These are phyloP conservation scores for Apophysomyces ossiformis DNA, from an alignment of 371 early-diverging fungal species.

Conservation along the genomic window DNA sequence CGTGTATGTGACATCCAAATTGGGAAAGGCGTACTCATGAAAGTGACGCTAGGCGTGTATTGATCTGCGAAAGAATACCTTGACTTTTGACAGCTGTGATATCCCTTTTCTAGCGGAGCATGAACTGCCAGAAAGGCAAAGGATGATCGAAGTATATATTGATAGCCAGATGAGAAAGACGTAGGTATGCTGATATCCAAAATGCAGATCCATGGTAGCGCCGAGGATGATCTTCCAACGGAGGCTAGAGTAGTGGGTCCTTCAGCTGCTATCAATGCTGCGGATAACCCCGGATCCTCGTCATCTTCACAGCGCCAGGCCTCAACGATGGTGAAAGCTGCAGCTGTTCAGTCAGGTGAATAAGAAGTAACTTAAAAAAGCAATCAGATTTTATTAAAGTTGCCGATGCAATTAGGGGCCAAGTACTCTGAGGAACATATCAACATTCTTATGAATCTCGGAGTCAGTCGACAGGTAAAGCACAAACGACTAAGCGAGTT, in stretches of 20 bases:
- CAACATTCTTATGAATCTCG: conserved; percentile 41
- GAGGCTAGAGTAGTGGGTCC: conserved; percentile 42
- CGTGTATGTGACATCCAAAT: conserved; percentile 32
- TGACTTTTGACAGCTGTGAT: conserved; percentile 81
- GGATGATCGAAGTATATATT: conserved; percentile 47
- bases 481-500: neutral
- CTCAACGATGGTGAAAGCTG: conserved; percentile 6
- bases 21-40: neutral
- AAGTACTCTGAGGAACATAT: conserved; percentile 49
- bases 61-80: conserved; percentile 81
- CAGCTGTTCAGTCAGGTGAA: conserved; percentile 1
- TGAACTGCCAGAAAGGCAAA: conserved; percentile 79
- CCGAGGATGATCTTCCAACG: conserved; percentile 45
- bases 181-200: conserved; percentile 28
- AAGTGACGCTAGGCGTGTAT: conserved; percentile 72
- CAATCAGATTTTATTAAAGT: neutral
- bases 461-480: conserved; percentile 47
- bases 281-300: conserved; percentile 23
- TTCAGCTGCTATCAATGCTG: conserved; percentile 33
- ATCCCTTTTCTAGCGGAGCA: conserved; percentile 92
- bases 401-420: conserved; percentile 3
- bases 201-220: conserved; percentile 42
- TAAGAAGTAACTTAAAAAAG: neutral
- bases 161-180: neutral
- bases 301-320: conserved; percentile 20